Conservation (phyloP, 352 stramenopile species). For the Globisporangium recalcitrans region DNA sequence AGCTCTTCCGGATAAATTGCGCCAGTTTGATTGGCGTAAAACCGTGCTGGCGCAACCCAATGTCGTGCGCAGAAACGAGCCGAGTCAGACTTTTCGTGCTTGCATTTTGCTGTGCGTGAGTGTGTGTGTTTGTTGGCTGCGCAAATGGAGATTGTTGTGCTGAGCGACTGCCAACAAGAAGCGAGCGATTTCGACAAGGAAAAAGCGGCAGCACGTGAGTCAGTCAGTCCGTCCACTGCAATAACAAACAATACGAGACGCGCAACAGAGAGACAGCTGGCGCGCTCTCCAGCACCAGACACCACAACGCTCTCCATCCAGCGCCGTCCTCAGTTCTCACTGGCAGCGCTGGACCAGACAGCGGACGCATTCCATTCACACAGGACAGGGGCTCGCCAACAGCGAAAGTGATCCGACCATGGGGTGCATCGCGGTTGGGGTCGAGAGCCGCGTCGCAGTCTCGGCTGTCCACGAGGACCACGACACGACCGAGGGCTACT, state of each 20-base stretch:
- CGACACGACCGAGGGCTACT: slow-evolving; percentile 27
- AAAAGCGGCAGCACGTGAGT: not conserved
- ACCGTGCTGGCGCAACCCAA: not conserved
- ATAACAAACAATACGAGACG: not conserved
- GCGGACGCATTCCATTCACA: not conserved
- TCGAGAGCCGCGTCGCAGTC: slow-evolving; percentile 4
- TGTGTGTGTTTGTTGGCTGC: too few relatives aligned
- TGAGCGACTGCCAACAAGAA: too few relatives aligned
- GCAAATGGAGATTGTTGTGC: too few relatives aligned
- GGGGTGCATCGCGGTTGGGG: slow-evolving; percentile 12
- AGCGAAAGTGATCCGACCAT: slow-evolving; percentile 14
- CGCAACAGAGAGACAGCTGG: not conserved
- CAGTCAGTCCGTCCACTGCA: not conserved
- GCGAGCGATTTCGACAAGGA: too few relatives aligned
- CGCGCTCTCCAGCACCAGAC: too few relatives aligned
- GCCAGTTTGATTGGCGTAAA: not conserved
- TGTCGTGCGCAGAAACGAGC: not conserved
- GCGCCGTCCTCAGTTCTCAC: not conserved
- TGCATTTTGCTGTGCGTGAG: not conserved
- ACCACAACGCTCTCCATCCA: not conserved
- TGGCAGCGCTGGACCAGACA: not conserved
- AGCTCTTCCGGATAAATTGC: not conserved
- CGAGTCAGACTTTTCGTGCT: slow-evolving; percentile 1
- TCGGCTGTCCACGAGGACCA: slow-evolving; percentile 17
- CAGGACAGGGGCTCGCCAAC: not conserved